A percentile compares a stretch with the other conserved stretches of the same genome.
phyloP scores from a whole-genome alignment of 2,329 filamentous ascomycete species.

The Neodidymelliopsis sp. region DNA sequence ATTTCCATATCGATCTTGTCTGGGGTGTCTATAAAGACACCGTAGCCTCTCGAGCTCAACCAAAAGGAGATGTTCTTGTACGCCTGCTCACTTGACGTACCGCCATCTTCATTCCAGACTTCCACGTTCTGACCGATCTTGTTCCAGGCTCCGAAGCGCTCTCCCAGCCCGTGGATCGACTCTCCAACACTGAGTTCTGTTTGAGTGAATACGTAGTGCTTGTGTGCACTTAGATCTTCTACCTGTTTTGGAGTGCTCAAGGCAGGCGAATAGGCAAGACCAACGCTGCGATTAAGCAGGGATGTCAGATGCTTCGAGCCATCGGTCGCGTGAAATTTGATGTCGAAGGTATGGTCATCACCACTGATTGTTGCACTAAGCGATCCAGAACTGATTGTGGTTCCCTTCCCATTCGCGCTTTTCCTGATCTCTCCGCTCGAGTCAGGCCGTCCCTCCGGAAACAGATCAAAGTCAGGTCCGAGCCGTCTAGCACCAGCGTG shows the following conservation, averaged over 20 bases:
- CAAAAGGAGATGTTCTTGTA: conserved; percentile 78
- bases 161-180: conserved; percentile 76
- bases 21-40: conserved; percentile 76
- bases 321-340: conserved; percentile 62
- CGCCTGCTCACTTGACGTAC: conserved; percentile 72
- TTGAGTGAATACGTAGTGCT: conserved; percentile 57
- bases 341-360: conserved; percentile 61
- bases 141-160: conserved; percentile 78
- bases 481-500: conserved; percentile 62
- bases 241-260: conserved; percentile 62
- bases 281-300: conserved; percentile 63
- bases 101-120: conserved; percentile 69
- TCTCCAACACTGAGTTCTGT: conserved; percentile 62
- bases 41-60: conserved; percentile 76
- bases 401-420: conserved; percentile 49
- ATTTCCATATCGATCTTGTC: conserved; percentile 76
- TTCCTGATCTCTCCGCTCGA: conserved; percentile 50
- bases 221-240: conserved; percentile 57
- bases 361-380: conserved; percentile 62
- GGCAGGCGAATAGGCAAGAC: conserved; percentile 64
- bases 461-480: conserved; percentile 67
- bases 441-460: conserved; percentile 59
- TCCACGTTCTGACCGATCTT: conserved; percentile 75
- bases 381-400: conserved; percentile 60
- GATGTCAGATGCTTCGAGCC: conserved; percentile 62